Conservation (phyloP, 176 grass and related monocot species). For the Guadua angustifolia region DNA sequence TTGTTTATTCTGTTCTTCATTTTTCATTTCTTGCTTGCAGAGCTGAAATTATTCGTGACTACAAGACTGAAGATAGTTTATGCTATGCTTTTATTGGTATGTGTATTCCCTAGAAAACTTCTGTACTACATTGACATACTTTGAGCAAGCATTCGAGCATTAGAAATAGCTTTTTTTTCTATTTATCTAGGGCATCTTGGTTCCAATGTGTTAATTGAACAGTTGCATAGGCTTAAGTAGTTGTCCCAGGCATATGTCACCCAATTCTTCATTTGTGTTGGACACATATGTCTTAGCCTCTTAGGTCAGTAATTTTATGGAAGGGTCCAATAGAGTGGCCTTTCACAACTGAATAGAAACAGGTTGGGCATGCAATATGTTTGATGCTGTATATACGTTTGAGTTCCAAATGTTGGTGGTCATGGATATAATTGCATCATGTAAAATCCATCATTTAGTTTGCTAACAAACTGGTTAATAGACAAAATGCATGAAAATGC, state of each 20-base stretch:
- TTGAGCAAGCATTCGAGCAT: background rate
- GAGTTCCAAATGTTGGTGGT: conserved; percentile 10
- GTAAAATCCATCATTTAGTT: conserved; percentile 4
- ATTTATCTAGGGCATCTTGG: conserved; percentile 29
- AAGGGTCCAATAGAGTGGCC: background rate
- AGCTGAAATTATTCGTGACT: conserved; percentile 88
- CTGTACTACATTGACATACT: conserved; percentile 6
- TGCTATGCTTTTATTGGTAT: conserved; percentile 96
- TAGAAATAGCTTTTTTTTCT: conserved; percentile 17
- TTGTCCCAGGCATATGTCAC: background rate
- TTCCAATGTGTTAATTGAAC: conserved; percentile 25
- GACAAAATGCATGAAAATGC: background rate
- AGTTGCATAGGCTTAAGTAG: conserved; percentile 4
- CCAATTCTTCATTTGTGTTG: background rate
- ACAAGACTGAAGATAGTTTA: conserved; percentile 93
- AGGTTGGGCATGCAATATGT: background rate
- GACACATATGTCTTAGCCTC: background rate
- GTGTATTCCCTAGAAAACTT: conserved; percentile 27
- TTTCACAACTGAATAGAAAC: background rate
- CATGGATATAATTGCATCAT: background rate
- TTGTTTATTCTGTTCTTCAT: conserved; percentile 22
- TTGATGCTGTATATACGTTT: background rate
- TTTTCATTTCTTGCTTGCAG: conserved; percentile 53
- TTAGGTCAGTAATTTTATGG: background rate
- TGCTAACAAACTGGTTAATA: conserved; percentile 6